Evolutionary conservation across 164 flowering plant species (phyloP).

Genomic region (Vitis vinifera): DNA sequence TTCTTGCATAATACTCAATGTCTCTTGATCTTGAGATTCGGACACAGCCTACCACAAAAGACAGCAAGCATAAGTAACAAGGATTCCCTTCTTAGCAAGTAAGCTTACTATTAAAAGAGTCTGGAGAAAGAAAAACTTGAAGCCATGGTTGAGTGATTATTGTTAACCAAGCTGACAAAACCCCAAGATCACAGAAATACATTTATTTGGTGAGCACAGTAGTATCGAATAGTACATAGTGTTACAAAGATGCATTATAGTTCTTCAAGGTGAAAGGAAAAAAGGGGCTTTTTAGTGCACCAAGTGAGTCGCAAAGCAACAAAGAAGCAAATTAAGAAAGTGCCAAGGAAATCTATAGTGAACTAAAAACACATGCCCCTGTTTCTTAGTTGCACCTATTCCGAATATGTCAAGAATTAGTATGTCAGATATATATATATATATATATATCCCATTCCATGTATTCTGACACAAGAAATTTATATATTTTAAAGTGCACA

Average conservation of each 20-base stretch:
- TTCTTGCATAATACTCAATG: constrained; percentile 27
- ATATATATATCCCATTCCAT: no score
- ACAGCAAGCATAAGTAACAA: neutral
- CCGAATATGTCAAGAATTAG: no score
- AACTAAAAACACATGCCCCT: no score
- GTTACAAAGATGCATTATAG: neutral
- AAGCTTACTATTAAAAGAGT: no score
- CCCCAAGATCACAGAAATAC: neutral
- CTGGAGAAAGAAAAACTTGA: neutral
- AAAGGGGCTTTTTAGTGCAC: neutral
- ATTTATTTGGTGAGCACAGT: neutral
- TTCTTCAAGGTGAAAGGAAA: neutral
- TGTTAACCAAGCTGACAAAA: neutral
- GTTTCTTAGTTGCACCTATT: no score
- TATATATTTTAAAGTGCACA: no score
- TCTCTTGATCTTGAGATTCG: constrained; percentile 21
- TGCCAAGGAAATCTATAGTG: no score
- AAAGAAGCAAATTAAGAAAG: no score
- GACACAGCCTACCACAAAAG: constrained; percentile 24
- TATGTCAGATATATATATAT: no score
- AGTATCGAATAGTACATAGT: neutral
- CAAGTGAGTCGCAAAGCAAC: neutral
- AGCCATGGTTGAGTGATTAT: neutral
- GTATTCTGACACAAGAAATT: no score
- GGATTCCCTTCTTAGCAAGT: neutral